These are phyloP conservation scores for Ogataea salicorniae DNA, from an alignment of 805 yeast genomes.

Conservation along the genomic window DNA sequence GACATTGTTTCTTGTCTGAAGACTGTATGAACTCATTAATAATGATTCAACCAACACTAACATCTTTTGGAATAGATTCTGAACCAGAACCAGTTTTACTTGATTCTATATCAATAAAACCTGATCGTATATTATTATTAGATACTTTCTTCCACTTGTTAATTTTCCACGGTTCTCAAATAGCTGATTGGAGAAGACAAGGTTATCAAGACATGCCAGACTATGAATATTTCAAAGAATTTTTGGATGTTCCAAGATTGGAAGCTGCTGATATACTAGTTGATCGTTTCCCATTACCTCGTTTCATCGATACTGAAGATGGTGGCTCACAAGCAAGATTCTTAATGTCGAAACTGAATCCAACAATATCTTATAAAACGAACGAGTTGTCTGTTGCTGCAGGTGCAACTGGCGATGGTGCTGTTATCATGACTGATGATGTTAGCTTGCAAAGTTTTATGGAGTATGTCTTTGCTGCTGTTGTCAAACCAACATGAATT, in stretches of 20 bases:
- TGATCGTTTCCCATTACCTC: conserved; percentile 67
- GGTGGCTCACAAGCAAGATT: conserved; percentile 76
- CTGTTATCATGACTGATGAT: conserved; percentile 53
- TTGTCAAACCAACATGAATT: conserved; percentile 22
- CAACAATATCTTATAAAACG: conserved; percentile 51
- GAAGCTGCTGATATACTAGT: conserved; percentile 62
- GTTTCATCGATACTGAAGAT: conserved; percentile 69
- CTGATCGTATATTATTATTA: conserved; percentile 49
- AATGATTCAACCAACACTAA: conserved; percentile 67
- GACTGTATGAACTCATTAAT: conserved; percentile 55
- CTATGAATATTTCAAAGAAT: conserved; percentile 52
- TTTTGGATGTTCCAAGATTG: conserved; percentile 54
- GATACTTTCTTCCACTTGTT: conserved; percentile 69
- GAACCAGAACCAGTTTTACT: conserved; percentile 62
- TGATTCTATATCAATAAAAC: conserved; percentile 58
- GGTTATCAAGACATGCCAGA: conserved; percentile 60
- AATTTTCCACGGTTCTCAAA: conserved; percentile 60
- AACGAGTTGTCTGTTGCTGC: conserved; percentile 20
- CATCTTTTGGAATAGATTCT: conserved; percentile 49
- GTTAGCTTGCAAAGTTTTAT: conserved; percentile 51
- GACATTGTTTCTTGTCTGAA: conserved; percentile 59
- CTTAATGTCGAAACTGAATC: conserved; percentile 63
- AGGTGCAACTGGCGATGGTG: conserved; percentile 29
- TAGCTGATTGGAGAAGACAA: conserved; percentile 62
- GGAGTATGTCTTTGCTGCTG: conserved; percentile 43